Base-by-base conservation (phyloP, 1,139 yeast species). In the Pichia sp. region DNA sequence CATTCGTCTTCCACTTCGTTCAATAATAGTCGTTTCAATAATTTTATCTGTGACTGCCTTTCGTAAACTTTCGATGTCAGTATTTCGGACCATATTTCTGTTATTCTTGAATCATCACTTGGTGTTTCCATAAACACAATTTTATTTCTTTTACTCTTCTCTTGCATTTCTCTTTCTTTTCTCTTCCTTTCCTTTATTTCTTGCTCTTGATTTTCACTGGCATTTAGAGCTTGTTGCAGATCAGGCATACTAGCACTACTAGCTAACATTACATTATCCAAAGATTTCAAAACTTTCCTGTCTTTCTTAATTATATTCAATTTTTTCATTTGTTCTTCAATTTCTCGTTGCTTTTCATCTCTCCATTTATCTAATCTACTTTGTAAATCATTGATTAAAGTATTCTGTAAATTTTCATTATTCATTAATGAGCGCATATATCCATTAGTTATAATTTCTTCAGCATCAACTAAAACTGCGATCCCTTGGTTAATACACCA, bases 401-500 rank as follows among this genome's bases (percentile, higher is more conserved):
- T 20, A 15, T 44, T 23, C 16, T 44, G 24, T 18, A 41, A 34
- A 7, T 30, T 24, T 9, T 39, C 51, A 29, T 55, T 52, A 7
- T 42, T 22, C 1, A 20, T 26, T 24, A 47, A 25, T 13, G 44
- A 45, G 4, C 12, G 8, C 13, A 49, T 11, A 32, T 45, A 50
- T 24, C 44, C 48, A 8, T 39, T 45, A 24, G 38, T 38, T 7
- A 40, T 47, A 6, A 44, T 23, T 6, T 43, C 47, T 6, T 40
- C 46, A 9, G 35, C 24, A 7, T 61, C 63, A 0, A 70, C 67
- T 20, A 80, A 54, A 9, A 59, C 53, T 0, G 71, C 81, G 40
- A 67, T 60, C 0, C 69, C 70, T 2, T 69, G 62, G 12, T 71
- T 69, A 4, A 83, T 70, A 37, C 88, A 68, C 80, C 87, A 86